Evolutionary conservation across 2,329 filamentous ascomycete genomes (phyloP).

Genomic region (Neoarthrinium moseri): DNA sequence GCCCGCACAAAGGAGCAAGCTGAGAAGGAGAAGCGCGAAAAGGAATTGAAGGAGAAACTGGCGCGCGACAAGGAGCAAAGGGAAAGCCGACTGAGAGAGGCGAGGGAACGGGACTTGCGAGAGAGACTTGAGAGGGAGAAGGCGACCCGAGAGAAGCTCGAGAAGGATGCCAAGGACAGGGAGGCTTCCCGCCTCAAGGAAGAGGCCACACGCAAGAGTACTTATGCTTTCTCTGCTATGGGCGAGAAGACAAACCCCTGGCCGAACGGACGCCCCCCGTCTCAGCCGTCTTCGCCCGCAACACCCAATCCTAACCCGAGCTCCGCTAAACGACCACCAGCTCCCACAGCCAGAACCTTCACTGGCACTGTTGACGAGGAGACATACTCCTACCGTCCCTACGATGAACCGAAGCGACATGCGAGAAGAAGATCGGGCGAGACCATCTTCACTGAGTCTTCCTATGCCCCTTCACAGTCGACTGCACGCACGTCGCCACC

Average conservation of each 20-base stretch:
- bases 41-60: slow-evolving; percentile 36
- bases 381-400: slow-evolving; percentile 72
- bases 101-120: slow-evolving; percentile 25
- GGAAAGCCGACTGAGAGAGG: slow-evolving; percentile 30
- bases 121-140: slow-evolving; percentile 36
- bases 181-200: slow-evolving; percentile 29
- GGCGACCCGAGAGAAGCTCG: slow-evolving; percentile 47
- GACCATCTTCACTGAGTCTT: slow-evolving; percentile 77
- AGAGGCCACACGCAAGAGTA: slow-evolving; percentile 42
- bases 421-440: slow-evolving; percentile 63
- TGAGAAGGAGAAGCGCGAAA: slow-evolving; percentile 24
- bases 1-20: slow-evolving; percentile 29
- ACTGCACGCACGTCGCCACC: slow-evolving; percentile 83
- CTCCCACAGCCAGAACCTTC: slow-evolving; percentile 53
- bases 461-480: slow-evolving; percentile 80
- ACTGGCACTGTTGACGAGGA: slow-evolving; percentile 60
- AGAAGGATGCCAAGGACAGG: slow-evolving; percentile 35
- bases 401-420: slow-evolving; percentile 65
- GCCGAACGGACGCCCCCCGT: slow-evolving; percentile 58
- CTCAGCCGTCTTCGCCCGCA: slow-evolving; percentile 29
- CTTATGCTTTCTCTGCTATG: slow-evolving; percentile 64
- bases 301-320: slow-evolving; percentile 22
- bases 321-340: slow-evolving; percentile 23
- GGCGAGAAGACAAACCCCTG: slow-evolving; percentile 71
- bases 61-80: slow-evolving; percentile 33